Percentiles rank a stretch among this genome's conserved stretches.
Evolutionary conservation across 768 basidiomycete genomes (phyloP).

Genomic region (Russula emetica): DNA sequence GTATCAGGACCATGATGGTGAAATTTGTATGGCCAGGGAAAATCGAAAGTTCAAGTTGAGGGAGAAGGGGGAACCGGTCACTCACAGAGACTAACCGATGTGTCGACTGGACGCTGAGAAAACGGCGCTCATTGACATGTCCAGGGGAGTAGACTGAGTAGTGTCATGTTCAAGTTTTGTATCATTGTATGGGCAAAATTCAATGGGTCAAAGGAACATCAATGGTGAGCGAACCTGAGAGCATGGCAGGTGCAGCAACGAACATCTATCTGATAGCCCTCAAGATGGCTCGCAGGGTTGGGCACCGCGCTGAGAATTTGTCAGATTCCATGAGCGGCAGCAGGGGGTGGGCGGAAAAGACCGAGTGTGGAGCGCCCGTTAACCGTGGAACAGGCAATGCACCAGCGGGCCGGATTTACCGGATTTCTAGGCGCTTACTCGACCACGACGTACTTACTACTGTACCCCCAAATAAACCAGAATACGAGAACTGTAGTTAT

Average conservation of each 20-base stretch:
- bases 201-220: not conserved
- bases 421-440: too few species aligned
- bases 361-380: not conserved
- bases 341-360: not conserved
- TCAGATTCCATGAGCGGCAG: not conserved
- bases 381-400: too few species aligned
- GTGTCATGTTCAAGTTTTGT: not conserved
- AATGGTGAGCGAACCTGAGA: not conserved
- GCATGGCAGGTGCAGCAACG: not conserved
- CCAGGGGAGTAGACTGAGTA: too few species aligned
- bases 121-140: not conserved
- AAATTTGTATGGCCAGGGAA: not conserved
- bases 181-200: not conserved
- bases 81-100: not conserved
- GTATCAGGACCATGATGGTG: not conserved
- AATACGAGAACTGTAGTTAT: too few species aligned
- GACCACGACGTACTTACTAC: too few species aligned
- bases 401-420: too few species aligned
- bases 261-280: conserved; percentile 10
- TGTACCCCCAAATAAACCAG: too few species aligned
- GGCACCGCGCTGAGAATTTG: not conserved
- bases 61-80: not conserved
- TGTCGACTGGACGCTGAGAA: not conserved
- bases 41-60: too few species aligned
- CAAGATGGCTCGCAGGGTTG: conserved; percentile 11